Base-by-base conservation (phyloP, 805 yeast species). In the Yarrowia sp. region DNA sequence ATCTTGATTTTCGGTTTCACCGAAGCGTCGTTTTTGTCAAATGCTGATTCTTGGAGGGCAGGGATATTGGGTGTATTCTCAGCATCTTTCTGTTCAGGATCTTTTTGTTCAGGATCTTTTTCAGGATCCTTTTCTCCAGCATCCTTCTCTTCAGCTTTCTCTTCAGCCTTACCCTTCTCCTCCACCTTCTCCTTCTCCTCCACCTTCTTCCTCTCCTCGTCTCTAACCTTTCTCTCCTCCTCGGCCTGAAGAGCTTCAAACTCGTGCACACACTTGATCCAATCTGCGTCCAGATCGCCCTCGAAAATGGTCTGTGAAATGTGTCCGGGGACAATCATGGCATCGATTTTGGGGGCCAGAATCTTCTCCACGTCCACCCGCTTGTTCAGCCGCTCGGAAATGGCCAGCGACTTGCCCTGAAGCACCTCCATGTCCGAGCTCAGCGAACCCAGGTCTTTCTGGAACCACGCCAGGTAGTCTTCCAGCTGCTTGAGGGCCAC, bases 261-360 rank as follows among this genome's bases (percentile, higher is more conserved):
- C 62, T 70, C 73, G 24, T 58, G 63, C 44, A 56, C 64, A 16
- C 69, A 52, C 16, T 68, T 66, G 26, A 66, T 86, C 96, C 97
- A 92, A 10, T 75, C 71, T 2, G 78, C 75, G 66, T 82, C 79
- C 11, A 92, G 77, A 11, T 83, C 83, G 21, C 85, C 92, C 43
- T 78, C 78, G 2, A 84, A 70, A 1, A 93, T 78, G 7, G 86
- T 82, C 65, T 78, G 76, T 7, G 89, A 83, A 2, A 89, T 79
- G 1, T 82, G 82, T 0, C 97, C 95, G 0, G 97, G 89, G 8
- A 92, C 83, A 66, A 89, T 78, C 36, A 89, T 77, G 68, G 89
- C 92, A 40, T 88, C 81, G 0, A 92, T 86, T n/a, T 90, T 77
- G 0, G 96, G 96, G 19, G 88, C 84, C 65, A 92, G 81, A 61